phyloP scores from a whole-genome alignment of 225 moss, liverwort and hornwort species.

The Antitrichia curtipendula region DNA sequence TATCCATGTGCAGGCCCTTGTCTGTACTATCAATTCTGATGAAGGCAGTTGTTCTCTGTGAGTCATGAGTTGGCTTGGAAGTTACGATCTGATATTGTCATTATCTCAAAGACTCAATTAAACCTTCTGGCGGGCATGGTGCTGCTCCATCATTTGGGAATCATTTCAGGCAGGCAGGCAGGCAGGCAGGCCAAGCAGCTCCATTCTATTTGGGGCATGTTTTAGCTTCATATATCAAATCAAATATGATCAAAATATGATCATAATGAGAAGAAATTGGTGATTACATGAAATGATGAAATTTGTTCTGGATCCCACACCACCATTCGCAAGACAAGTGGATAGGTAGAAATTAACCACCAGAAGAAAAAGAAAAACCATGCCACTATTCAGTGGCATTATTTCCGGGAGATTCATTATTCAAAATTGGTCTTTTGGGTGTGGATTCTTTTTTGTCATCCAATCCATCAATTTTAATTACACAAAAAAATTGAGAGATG shows the following conservation, averaged over 20 bases:
- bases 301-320: not conserved
- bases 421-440: too few relatives aligned
- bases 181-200: not conserved
- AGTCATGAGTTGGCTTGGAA: constrained; percentile 2
- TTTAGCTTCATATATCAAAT: not conserved
- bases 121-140: not conserved
- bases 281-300: not conserved
- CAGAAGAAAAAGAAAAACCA: too few relatives aligned
- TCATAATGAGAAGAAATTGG: not conserved
- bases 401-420: not conserved
- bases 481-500: too few relatives aligned
- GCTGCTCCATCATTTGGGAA: not conserved
- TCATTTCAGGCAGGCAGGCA: not conserved
- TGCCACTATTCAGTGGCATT: not conserved
- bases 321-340: too few relatives aligned
- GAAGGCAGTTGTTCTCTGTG: not conserved
- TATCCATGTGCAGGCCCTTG: not conserved
- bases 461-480: not conserved
- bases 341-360: not conserved
- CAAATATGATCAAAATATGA: not conserved
- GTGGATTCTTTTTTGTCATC: rapidly evolving
- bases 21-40: not conserved
- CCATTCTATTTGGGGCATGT: not conserved
- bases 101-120: not conserved
- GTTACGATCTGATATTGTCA: constrained; percentile 18